Conservation (phyloP, 768 basidiomycete species). For the Panus rudis region DNA sequence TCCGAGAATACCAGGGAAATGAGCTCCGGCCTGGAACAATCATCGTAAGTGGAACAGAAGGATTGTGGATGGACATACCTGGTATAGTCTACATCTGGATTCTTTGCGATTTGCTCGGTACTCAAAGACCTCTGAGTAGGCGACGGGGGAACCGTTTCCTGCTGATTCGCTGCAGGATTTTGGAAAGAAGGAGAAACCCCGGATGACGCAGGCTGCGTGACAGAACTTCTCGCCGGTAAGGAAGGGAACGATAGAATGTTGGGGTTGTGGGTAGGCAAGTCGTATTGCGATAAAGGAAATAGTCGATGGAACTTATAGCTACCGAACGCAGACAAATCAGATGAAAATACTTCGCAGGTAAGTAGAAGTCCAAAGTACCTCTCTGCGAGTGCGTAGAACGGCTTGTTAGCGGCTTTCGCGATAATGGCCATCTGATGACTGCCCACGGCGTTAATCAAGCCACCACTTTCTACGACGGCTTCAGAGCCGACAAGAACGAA, state of each 20-base stretch:
- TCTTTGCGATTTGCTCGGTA: conserved; percentile 72
- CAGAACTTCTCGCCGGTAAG: conserved; percentile 16
- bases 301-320: conserved; percentile 97
- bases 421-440: conserved; percentile 97
- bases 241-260: conserved; percentile 66
- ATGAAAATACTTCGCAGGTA: conserved; percentile 10
- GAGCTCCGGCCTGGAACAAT: conserved; percentile 65
- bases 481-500: conserved; percentile 96
- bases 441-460: conserved; percentile 86
- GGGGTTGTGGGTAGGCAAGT: conserved; percentile 77
- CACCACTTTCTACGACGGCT: conserved; percentile 96
- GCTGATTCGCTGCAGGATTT: conserved; percentile 3
- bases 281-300: conserved; percentile 88
- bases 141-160: conserved; percentile 1
- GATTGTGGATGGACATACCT: conserved; percentile 39
- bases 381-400: conserved; percentile 93
- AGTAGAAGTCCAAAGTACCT: conserved; percentile 39
- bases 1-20: conserved; percentile 94
- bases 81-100: conserved; percentile 92
- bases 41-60: neutral
- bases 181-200: conserved; percentile 9
- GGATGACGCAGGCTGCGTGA: conserved; percentile 7
- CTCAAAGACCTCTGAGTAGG: conserved; percentile 49
- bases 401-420: conserved; percentile 89
- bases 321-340: conserved; percentile 12